Conservation (phyloP, 495 filamentous ascomycete genomes). For the Podospora pseudoanserina region DNA sequence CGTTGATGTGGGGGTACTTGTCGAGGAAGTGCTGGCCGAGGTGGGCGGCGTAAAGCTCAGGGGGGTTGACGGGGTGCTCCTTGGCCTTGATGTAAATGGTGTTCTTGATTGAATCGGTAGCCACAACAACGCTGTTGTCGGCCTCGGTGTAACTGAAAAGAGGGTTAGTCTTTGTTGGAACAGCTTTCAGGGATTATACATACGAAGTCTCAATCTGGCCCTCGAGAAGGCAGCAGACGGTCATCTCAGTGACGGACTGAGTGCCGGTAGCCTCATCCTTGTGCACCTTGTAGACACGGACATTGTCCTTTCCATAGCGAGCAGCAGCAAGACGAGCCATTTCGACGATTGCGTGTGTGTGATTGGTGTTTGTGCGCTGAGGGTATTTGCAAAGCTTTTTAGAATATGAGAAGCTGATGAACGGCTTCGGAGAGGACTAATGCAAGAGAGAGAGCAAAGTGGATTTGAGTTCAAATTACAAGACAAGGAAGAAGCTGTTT, state of each 20-base stretch:
- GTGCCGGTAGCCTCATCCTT: constrained; percentile 66
- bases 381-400: not conserved
- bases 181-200: constrained; percentile 25
- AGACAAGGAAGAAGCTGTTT: constrained; percentile 9
- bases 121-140: constrained; percentile 93
- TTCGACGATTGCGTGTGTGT: constrained; percentile 14
- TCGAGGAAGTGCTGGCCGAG: constrained; percentile 83
- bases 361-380: not conserved
- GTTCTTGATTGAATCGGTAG: constrained; percentile 98
- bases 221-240: constrained; percentile 82
- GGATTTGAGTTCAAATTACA: not conserved
- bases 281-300: constrained; percentile 93
- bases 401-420: not conserved
- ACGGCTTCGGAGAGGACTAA: constrained; percentile 6
- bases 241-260: constrained; percentile 92
- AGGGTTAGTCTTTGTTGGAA: constrained; percentile 16
- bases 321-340: constrained; percentile 66
- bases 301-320: constrained; percentile 95
- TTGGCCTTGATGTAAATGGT: constrained; percentile 93
- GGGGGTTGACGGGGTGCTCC: constrained; percentile 86
- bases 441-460: constrained; percentile 6
- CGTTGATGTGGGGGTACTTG: constrained; percentile 81
- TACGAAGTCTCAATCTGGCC: constrained; percentile 88
- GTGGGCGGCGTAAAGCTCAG: constrained; percentile 85
- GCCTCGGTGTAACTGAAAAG: constrained; percentile 73